Evolutionary conservation across 2,329 filamentous ascomycete genomes (phyloP).

Genomic region (Aspergillus viridinutans): DNA sequence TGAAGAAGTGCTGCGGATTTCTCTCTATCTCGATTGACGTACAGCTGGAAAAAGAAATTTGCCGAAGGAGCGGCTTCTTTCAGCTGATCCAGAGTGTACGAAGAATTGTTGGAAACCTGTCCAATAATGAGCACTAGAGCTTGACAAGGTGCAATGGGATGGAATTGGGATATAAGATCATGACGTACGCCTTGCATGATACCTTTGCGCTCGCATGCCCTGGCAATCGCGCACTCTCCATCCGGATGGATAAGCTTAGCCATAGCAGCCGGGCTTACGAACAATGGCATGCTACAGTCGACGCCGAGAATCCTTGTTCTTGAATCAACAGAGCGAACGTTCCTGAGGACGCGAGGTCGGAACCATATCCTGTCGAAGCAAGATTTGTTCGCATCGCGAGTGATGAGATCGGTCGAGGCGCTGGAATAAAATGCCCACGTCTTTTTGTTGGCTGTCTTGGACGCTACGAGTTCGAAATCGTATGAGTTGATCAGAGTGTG

Average conservation of each 20-base stretch:
- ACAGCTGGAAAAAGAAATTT: slow-evolving; percentile 54
- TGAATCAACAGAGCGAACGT: slow-evolving; percentile 53
- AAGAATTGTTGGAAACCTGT: slow-evolving; percentile 58
- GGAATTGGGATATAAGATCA: not conserved
- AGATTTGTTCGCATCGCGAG: slow-evolving; percentile 52
- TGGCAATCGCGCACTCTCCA: slow-evolving; percentile 58
- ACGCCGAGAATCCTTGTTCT: slow-evolving; percentile 54
- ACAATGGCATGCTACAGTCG: slow-evolving; percentile 54
- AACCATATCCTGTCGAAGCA: slow-evolving; percentile 56
- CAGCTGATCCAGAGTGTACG: slow-evolving; percentile 55
- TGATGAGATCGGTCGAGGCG: slow-evolving; percentile 60
- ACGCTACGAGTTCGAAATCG: slow-evolving; percentile 59
- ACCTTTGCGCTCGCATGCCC: slow-evolving; percentile 48
- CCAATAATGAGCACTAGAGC: not conserved
- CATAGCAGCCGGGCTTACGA: slow-evolving; percentile 62
- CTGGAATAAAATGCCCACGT: slow-evolving; percentile 68
- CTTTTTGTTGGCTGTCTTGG: slow-evolving; percentile 54
- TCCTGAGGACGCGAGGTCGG: slow-evolving; percentile 54
- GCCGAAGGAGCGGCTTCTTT: slow-evolving; percentile 37
- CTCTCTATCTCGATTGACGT: slow-evolving; percentile 49
- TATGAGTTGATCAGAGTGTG: slow-evolving; percentile 55
- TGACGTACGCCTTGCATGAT: slow-evolving; percentile 52
- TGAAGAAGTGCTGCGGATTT: slow-evolving; percentile 48
- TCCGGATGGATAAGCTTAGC: slow-evolving; percentile 59
- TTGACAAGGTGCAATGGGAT: slow-evolving; percentile 1